phyloP scores from a whole-genome alignment of 768 basidiomycete genomes.

The Termitomyces sp. region DNA sequence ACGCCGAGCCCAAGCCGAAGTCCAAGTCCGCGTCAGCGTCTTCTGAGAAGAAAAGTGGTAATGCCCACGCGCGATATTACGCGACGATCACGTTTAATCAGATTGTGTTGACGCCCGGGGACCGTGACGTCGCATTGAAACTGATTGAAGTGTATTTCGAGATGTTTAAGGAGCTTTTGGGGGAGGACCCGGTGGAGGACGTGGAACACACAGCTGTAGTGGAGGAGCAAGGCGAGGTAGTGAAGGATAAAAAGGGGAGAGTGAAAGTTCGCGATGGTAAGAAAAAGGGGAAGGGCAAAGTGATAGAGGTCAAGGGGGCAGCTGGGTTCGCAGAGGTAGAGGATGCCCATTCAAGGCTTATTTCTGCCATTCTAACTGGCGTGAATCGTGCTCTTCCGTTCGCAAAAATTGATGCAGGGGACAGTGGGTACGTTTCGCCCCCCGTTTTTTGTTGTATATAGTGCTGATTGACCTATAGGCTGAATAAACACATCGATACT shows the following conservation, averaged over 20 bases:
- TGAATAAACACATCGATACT: slow-evolving; percentile 84
- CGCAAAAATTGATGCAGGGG: slow-evolving; percentile 69
- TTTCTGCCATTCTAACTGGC: slow-evolving; percentile 89
- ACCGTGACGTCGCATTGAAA: slow-evolving; percentile 67
- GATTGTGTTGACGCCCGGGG: slow-evolving; percentile 64
- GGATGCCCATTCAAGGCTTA: slow-evolving; percentile 72
- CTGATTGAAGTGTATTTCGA: slow-evolving; percentile 92
- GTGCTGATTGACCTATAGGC: slow-evolving; percentile 32
- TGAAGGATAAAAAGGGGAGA: slow-evolving; percentile 21
- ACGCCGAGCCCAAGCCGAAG: slow-evolving; percentile 25
- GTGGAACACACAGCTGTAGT: slow-evolving; percentile 27
- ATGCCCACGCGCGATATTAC: slow-evolving; percentile 84
- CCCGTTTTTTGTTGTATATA: background rate
- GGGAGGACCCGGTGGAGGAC: slow-evolving; percentile 36
- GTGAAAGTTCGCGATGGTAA: slow-evolving; percentile 23
- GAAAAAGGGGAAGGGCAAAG: slow-evolving; percentile 28
- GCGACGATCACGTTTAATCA: slow-evolving; percentile 93
- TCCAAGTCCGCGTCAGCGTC: slow-evolving; percentile 10
- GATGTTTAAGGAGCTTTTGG: slow-evolving; percentile 84
- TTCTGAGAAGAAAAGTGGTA: slow-evolving; percentile 37
- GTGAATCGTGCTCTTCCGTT: slow-evolving; percentile 95
- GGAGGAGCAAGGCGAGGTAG: slow-evolving; percentile 23
- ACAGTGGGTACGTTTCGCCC: slow-evolving; percentile 45
- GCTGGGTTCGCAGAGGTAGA: slow-evolving; percentile 72
- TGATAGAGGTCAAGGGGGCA: slow-evolving; percentile 41